Conservation (phyloP, 805 yeast genomes). For the Monosporozyma aquatica region DNA sequence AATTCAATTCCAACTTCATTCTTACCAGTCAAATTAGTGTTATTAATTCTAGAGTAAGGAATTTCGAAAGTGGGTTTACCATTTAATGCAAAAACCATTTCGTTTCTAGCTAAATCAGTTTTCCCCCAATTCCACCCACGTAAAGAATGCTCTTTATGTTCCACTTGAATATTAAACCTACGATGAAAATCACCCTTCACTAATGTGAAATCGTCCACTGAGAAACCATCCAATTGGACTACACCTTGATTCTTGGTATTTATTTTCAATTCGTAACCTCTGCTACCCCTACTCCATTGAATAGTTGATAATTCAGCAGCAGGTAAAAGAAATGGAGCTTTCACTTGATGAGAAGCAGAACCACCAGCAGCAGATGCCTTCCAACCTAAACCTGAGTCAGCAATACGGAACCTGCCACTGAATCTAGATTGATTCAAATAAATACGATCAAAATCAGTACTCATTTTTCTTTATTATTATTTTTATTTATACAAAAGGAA, state of each 20-base stretch:
- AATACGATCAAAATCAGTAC: conserved; percentile 79
- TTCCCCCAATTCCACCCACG: conserved; percentile 99
- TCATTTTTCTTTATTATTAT: conserved; percentile 16
- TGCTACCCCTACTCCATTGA: conserved; percentile 87
- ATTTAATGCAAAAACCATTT: conserved; percentile 74
- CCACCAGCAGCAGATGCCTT: conserved; percentile 44
- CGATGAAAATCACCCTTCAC: conserved; percentile 78
- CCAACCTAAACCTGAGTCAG: conserved; percentile 98
- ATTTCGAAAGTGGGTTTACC: conserved; percentile 88
- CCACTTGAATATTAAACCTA: conserved; percentile 63
- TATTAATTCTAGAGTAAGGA: conserved; percentile 71
- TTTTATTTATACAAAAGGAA: too few species aligned
- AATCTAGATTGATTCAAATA: conserved; percentile 78
- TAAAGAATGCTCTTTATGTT: conserved; percentile 80
- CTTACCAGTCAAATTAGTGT: conserved; percentile 83
- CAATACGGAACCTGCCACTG: conserved; percentile 86
- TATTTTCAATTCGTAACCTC: conserved; percentile 82
- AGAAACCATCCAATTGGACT: conserved; percentile 86
- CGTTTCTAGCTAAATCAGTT: conserved; percentile 85
- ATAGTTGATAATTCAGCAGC: conserved; percentile 72
- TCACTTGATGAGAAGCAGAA: conserved; percentile 37
- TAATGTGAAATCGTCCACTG: conserved; percentile 67
- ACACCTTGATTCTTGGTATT: conserved; percentile 86
- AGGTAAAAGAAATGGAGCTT: conserved; percentile 81
- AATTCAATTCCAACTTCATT: conserved; percentile 90